phyloP scores from a whole-genome alignment of 2,329 filamentous ascomycete genomes.

The Fusarium fracticaudum region DNA sequence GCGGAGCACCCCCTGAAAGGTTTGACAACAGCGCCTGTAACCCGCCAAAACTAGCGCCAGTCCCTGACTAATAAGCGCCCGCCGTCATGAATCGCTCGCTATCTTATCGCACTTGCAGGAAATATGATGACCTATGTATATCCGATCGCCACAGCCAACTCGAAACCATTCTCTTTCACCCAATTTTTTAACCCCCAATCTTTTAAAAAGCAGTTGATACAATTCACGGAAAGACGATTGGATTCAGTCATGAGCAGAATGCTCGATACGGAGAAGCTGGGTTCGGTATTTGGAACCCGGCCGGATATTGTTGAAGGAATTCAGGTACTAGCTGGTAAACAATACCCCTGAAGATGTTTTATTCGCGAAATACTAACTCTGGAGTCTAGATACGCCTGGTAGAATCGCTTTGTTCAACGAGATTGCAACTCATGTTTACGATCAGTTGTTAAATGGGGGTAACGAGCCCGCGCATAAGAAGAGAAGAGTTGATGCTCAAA shows the following conservation, averaged over 20 bases:
- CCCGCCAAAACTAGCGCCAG: conserved; percentile 17
- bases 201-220: conserved; percentile 29
- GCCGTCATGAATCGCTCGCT: conserved; percentile 30
- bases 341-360: conserved; percentile 28
- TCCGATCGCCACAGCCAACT: conserved; percentile 27
- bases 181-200: conserved; percentile 14
- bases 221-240: conserved; percentile 9
- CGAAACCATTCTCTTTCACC: conserved; percentile 13
- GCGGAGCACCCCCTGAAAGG: conserved; percentile 14
- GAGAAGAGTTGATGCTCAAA: conserved; percentile 59
- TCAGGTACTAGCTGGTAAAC: conserved; percentile 61
- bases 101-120: conserved; percentile 40
- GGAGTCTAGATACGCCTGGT: conserved; percentile 58
- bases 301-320: conserved; percentile 67
- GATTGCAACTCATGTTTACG: conserved; percentile 61
- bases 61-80: conserved; percentile 39
- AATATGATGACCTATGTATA: conserved; percentile 40
- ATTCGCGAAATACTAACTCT: conserved; percentile 12
- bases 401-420: conserved; percentile 65
- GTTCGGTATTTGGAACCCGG: conserved; percentile 62
- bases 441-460: conserved; percentile 51
- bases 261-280: conserved; percentile 62
- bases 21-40: conserved; percentile 17
- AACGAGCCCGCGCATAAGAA: conserved; percentile 62
- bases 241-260: conserved; percentile 51